Base-by-base conservation (phyloP, 1,284 basidiomycete genomes). In the Phylloboletellus chloephorus region DNA sequence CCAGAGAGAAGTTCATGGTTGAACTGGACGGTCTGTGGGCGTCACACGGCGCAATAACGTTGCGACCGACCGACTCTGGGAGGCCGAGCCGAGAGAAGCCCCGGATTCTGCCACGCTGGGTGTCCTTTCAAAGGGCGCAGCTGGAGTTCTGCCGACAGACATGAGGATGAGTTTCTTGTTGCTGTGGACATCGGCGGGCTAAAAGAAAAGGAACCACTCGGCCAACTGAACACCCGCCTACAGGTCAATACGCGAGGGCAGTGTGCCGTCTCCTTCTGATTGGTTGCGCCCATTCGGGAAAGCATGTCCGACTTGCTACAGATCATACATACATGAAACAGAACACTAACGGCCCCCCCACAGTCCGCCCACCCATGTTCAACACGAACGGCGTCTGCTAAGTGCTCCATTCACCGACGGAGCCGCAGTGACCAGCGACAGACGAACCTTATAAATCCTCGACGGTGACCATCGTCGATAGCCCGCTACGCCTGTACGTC, bases 401-500 rank as follows among this genome's bases (percentile, higher is more conserved):
- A 22, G 17, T 11, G 7, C 10, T 40, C 30, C 52, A n/a, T n/a
- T n/a, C n/a, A n/a, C n/a, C n/a, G n/a, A n/a, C n/a, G n/a, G n/a
- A n/a, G n/a, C n/a, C n/a, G n/a, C n/a, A n/a, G n/a, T n/a, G n/a
- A n/a, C n/a, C n/a, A 30, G 6, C 22, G 13, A 13, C 25, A 23
- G 11, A 37, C 36, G 17, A 23, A 52, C 46, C 42, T 49, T 32
- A 64, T 26, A 60, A 28, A 31, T 60, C 58, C 2, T 60, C 58
- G 8, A 62, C 47, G 22, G 54, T 60, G 2, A 60, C 41, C 57
- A 57, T 64, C 41, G 59, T 66, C 44, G 69, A 73, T 41, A 73
- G 48, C 20, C 68, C 58, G 37, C 73, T 75, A 31, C 67, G 69
- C 41, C 69, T 66, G 44, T 74, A 75, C 38, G 58, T 57, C 46